phyloP scores from a whole-genome alignment of 2,329 filamentous ascomycete genomes.

The Helotiales sp. region DNA sequence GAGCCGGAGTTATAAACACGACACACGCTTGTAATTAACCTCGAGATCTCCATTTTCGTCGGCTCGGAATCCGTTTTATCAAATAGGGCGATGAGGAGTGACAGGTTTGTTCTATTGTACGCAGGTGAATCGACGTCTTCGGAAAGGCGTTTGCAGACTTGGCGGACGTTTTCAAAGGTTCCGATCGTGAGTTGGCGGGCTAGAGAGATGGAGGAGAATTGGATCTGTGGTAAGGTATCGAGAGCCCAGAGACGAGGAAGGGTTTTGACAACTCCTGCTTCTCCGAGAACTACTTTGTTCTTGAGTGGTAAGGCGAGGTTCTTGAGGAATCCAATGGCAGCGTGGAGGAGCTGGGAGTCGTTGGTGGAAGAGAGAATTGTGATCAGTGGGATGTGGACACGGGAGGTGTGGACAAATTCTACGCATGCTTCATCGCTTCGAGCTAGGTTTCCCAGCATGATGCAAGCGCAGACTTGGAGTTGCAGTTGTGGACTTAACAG shows the following conservation, averaged over 20 bases:
- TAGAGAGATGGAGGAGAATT: slow-evolving; percentile 60
- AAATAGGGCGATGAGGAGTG: slow-evolving; percentile 43
- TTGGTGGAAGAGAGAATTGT: slow-evolving; percentile 43
- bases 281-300: slow-evolving; percentile 55
- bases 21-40: slow-evolving; percentile 53
- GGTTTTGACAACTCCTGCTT: slow-evolving; percentile 46
- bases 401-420: slow-evolving; percentile 48
- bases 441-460: slow-evolving; percentile 61
- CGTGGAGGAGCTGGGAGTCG: slow-evolving; percentile 55
- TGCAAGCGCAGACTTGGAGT: slow-evolving; percentile 58
- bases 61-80: slow-evolving; percentile 50
- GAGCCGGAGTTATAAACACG: slow-evolving; percentile 51
- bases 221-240: slow-evolving; percentile 55
- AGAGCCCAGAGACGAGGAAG: slow-evolving; percentile 56
- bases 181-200: slow-evolving; percentile 55
- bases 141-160: slow-evolving; percentile 45
- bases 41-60: slow-evolving; percentile 59
- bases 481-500: slow-evolving; percentile 41
- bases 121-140: slow-evolving; percentile 38
- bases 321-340: slow-evolving; percentile 60
- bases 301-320: slow-evolving; percentile 59
- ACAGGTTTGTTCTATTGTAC: slow-evolving; percentile 38
- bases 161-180: slow-evolving; percentile 51
- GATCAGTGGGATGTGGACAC: slow-evolving; percentile 46
- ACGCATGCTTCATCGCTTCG: slow-evolving; percentile 56